Conservation (phyloP, 805 yeast species). For the Pichia sporocuriosa region DNA sequence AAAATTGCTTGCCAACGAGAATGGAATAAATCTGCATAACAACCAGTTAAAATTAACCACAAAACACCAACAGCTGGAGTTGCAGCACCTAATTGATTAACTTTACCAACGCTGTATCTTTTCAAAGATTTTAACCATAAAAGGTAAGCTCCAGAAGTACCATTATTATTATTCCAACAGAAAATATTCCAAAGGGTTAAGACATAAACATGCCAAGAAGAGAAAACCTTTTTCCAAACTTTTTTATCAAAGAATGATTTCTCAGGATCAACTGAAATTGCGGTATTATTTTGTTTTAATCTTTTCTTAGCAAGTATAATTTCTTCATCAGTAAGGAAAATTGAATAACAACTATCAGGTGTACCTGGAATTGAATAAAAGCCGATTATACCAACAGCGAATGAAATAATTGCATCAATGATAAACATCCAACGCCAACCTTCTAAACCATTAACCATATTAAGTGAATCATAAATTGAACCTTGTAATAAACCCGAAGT, state of each 20-base stretch:
- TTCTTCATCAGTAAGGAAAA: constrained; percentile 50
- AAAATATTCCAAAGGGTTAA: constrained; percentile 48
- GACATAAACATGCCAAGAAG: constrained; percentile 56
- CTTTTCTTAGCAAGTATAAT: constrained; percentile 44
- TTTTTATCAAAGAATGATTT: constrained; percentile 33
- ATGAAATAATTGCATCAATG: constrained; percentile 39
- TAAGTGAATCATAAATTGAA: constrained; percentile 28
- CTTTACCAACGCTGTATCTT: constrained; percentile 36
- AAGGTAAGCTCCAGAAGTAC: constrained; percentile 49
- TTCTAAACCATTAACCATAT: constrained; percentile 25
- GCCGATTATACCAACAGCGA: constrained; percentile 25
- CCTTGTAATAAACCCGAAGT: constrained; percentile 51
- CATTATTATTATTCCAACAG: constrained; percentile 58
- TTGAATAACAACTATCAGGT: constrained; percentile 48
- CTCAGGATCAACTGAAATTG: constrained; percentile 18
- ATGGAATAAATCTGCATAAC: constrained; percentile 46
- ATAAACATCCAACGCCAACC: constrained; percentile 54
- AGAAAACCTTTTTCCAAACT: constrained; percentile 46
- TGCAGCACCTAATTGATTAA: constrained; percentile 45
- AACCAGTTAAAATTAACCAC: constrained; percentile 37
- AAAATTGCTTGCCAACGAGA: constrained; percentile 50
- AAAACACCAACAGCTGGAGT: constrained; percentile 56
- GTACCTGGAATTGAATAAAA: constrained; percentile 51
- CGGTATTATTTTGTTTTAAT: constrained; percentile 31
- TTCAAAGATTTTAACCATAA: constrained; percentile 54